Percentiles rank a stretch among this genome's conserved stretches.
phyloP scores from a whole-genome alignment of 768 basidiomycete genomes.

The Psilocybe subaeruginosa region DNA sequence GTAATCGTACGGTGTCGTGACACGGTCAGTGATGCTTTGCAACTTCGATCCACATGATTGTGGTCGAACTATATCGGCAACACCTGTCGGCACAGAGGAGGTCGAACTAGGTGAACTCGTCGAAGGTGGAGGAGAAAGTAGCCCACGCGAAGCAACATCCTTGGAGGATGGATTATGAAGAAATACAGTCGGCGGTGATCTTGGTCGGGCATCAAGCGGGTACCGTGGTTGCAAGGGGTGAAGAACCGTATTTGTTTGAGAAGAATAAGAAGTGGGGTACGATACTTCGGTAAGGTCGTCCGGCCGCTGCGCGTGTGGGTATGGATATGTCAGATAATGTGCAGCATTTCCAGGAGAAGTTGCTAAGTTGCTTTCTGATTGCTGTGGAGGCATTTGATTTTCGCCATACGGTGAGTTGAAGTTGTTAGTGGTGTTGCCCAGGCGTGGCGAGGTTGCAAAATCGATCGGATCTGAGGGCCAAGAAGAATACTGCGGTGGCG shows the following conservation, averaged over 20 bases:
- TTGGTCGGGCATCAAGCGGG: slow-evolving; percentile 46
- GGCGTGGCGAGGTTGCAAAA: slow-evolving; percentile 37
- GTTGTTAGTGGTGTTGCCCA: slow-evolving; percentile 25
- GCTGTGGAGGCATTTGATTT: slow-evolving; percentile 38
- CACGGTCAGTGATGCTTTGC: slow-evolving; percentile 66
- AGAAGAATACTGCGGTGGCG: slow-evolving; percentile 37
- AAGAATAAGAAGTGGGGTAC: slow-evolving; percentile 37
- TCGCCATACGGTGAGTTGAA: slow-evolving; percentile 39
- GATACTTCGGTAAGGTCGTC: slow-evolving; percentile 42
- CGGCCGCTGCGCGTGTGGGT: slow-evolving; percentile 37
- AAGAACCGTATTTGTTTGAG: slow-evolving; percentile 32
- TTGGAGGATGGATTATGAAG: slow-evolving; percentile 32
- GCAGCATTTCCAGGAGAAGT: slow-evolving; percentile 38
- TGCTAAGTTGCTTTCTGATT: slow-evolving; percentile 34
- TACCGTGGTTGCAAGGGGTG: slow-evolving; percentile 58
- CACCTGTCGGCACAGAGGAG: slow-evolving; percentile 40
- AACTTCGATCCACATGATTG: slow-evolving; percentile 39
- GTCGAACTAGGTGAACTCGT: slow-evolving; percentile 42
- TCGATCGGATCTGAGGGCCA: slow-evolving; percentile 49
- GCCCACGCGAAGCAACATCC: slow-evolving; percentile 32
- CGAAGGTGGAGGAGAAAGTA: slow-evolving; percentile 42
- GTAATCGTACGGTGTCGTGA: slow-evolving; percentile 86
- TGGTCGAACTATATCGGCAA: slow-evolving; percentile 34
- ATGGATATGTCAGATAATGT: slow-evolving; percentile 52
- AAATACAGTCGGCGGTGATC: slow-evolving; percentile 42